Base-by-base conservation (phyloP, 352 stramenopile genomes). In the Plasmopara viticola region DNA sequence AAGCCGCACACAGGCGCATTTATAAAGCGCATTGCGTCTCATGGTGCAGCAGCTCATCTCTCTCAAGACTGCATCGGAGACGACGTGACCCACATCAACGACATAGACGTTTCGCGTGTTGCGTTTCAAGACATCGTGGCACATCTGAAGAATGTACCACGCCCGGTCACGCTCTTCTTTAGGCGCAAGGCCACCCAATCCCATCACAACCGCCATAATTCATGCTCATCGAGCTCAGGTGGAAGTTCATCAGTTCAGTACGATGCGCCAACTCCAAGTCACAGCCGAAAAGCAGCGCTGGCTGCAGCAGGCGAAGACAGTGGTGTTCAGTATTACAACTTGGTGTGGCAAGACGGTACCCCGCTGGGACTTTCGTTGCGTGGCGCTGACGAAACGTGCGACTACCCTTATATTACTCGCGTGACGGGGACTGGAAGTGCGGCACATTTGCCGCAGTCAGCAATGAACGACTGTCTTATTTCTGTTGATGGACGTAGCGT, bases 401-500 rank as follows among this genome's bases (percentile, higher is more conserved):
- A 94, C 44, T 94, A 90, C 57, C 83, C 83, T 42, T 94, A 90
- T 61, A 94, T 94, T 45, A 94, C 80, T 29, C 83, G 83, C 25
- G 83, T 94, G 20, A 91, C 83, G 7, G 83, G 83, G n/a, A 77
- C 77, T 10, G 83, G 83, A 49, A 90, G 80, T 56, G 78, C 83
- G 17, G 83, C 83, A 2, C 80, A 94, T 57, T 64, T 94, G 46
- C 83, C 83, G 6, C 73, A 78, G 48, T 76, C 78, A 33, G 81
- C 87, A 39, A 56, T 88, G 41, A 86, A 87, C 37, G 83, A 94
- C 57, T 74, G 66, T 18, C 60, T 94, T 20, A 82, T 90, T 8
- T 90, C 79, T 13, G 74, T 94, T 28, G 78, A 91, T 35, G 80
- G 80, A n/a, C 76, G 76, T 12, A 91, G 80, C 34, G 80, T 90